phyloP scores from a whole-genome alignment of 73 alveolate genomes.

The Stentor roeselii region DNA sequence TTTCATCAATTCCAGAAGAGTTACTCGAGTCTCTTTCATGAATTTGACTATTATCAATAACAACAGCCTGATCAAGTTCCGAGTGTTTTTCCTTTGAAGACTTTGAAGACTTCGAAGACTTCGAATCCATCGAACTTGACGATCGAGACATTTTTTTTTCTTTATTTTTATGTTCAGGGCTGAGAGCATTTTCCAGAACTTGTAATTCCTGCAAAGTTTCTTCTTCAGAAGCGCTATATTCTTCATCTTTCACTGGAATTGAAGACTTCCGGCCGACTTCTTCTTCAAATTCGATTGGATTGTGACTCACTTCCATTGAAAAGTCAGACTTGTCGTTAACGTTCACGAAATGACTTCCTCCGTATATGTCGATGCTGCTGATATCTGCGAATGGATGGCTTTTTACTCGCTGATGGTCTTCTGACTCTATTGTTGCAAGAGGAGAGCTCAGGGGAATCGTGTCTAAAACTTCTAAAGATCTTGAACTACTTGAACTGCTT shows the following conservation, averaged over 20 bases:
- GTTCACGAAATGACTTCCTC: not conserved
- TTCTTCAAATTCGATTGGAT: not conserved
- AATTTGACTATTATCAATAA: not conserved
- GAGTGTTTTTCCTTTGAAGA: not conserved
- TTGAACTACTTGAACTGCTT: not conserved
- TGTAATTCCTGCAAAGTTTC: not conserved
- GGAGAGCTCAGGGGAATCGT: not conserved
- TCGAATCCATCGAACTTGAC: not conserved
- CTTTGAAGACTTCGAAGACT: too few relatives aligned
- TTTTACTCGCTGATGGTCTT: not conserved
- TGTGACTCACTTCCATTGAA: not conserved
- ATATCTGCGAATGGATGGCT: slow-evolving; percentile 5
- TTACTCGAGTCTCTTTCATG: not conserved
- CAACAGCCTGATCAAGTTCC: not conserved
- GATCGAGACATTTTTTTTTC: not conserved
- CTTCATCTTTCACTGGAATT: not conserved
- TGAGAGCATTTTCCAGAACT: not conserved
- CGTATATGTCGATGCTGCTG: not conserved
- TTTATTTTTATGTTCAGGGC: too few relatives aligned
- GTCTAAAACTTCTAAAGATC: too few relatives aligned
- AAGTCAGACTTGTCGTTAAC: not conserved
- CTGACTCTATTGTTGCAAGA: not conserved
- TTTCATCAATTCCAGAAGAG: not conserved
- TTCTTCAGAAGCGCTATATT: not conserved
- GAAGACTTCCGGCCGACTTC: not conserved